Evolutionary conservation across 2,329 filamentous ascomycete species (phyloP).

Genomic region (Sporothrix phasma): DNA sequence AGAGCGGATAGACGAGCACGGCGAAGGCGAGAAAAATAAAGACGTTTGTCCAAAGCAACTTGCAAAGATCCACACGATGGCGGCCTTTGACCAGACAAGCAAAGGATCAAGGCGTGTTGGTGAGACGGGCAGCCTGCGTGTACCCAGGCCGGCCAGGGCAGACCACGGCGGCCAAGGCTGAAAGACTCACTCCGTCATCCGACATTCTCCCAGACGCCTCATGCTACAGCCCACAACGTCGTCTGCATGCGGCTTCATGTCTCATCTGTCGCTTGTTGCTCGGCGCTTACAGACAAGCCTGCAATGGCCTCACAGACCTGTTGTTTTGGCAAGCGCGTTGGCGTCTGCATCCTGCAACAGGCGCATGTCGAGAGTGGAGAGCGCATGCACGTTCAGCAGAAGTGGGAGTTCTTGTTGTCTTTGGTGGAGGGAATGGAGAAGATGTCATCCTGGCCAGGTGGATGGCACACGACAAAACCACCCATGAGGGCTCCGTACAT

Average conservation of each 20-base stretch:
- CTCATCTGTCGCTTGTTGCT: background rate
- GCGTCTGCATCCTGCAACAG: background rate
- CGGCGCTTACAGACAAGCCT: constrained; percentile 9
- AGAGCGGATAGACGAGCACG: background rate
- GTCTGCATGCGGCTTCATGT: background rate
- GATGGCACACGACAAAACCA: too few species aligned
- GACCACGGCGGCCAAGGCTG: background rate
- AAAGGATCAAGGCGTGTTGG: background rate
- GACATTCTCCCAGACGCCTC: background rate
- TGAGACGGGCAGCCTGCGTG: background rate
- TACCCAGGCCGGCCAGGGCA: background rate
- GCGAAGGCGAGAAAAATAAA: background rate
- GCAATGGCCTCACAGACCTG: background rate
- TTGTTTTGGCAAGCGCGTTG: background rate
- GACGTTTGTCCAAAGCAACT: background rate
- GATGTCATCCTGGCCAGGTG: background rate
- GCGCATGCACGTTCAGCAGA: background rate
- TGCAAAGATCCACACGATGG: background rate
- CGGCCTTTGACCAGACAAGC: background rate
- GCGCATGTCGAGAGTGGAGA: background rate
- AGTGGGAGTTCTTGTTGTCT: background rate
- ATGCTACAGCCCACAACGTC: background rate
- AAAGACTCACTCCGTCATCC: background rate
- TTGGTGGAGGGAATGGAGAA: background rate
- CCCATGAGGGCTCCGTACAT: too few species aligned